Base-by-base conservation (phyloP, 257 asterid genomes). In the Solanum sitiens region DNA sequence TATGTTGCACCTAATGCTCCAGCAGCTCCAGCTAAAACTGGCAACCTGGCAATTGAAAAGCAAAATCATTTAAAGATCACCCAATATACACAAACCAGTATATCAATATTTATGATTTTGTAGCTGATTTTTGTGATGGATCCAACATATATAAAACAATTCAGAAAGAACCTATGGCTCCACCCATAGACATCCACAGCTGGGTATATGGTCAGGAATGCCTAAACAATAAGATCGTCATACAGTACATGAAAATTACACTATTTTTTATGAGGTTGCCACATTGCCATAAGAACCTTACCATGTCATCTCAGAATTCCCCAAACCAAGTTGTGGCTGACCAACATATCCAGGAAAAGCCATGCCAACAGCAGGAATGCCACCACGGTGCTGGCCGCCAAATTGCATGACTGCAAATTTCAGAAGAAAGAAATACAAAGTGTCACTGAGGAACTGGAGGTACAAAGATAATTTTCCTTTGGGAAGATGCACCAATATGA, bases 281-380 rank as follows among this genome's bases (percentile, higher is more conserved):
- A 20, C 45, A 32, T 47, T 10, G 45, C 44, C 70, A 50, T 30
- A 50, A 73, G 25, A 82, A 87, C 16, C 89, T 91, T 95, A 96
- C 99, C 99, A 97, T 50, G 99, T 97, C 99, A 97, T 97, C 90
- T 97, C 99, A n/a, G 99, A 95, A 90, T 92, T 96, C 88, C 99
- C 99, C 84, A 91, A 87, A 86, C 98, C 98, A 89, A 83, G 95
- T 87, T 95, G 98, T 68, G 98, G 96, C 79, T 93, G 94, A 87
- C 87, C 98, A 87, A 97, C 98, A 91, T 96, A 97, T 91, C 99
- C 99, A 80, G 99, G 99, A 90, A 94, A 96, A 63, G 99, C 99
- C 99, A 97, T 97, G 91, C 99, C 99, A 89, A 97, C 98, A 88
- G 99, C 98, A 90, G 99, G 99, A 90, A 97, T 92, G 65, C 99